Percentiles rank a stretch among this genome's conserved stretches.
Evolutionary conservation across 257 asterid genomes (phyloP).

Genomic region (Schizonepeta tenuifolia): DNA sequence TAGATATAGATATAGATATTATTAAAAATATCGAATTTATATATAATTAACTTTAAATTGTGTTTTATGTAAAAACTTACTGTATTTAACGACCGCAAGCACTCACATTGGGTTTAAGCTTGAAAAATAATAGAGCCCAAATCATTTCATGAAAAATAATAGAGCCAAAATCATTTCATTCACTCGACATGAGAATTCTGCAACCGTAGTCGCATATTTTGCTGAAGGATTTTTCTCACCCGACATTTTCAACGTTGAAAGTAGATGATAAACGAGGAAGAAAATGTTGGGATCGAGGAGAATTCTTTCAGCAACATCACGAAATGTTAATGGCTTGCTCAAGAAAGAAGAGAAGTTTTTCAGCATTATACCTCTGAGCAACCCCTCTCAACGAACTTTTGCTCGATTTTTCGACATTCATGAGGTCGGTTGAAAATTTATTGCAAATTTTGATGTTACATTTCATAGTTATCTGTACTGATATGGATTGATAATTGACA

Average conservation of each 20-base stretch:
- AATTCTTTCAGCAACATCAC: slow-evolving; percentile 40
- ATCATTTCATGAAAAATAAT: too few species aligned
- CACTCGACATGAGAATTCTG: background rate
- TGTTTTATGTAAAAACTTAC: too few species aligned
- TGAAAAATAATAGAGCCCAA: background rate
- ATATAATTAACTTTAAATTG: too few species aligned
- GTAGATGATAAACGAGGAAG: background rate
- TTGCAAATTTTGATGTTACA: background rate
- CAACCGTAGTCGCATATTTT: background rate
- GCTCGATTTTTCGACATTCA: slow-evolving; percentile 75
- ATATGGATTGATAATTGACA: background rate
- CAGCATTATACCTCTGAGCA: slow-evolving; percentile 39
- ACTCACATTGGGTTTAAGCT: background rate
- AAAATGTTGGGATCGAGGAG: slow-evolving; percentile 67
- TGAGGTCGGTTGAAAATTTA: slow-evolving; percentile 53
- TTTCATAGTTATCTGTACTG: background rate
- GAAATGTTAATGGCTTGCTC: slow-evolving; percentile 34
- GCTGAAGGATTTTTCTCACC: slow-evolving; percentile 16
- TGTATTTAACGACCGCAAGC: too few species aligned
- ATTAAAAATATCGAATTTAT: too few species aligned
- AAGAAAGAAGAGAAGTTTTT: slow-evolving; percentile 33
- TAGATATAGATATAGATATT: too few species aligned
- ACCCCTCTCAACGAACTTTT: slow-evolving; percentile 66
- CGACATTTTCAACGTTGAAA: background rate
- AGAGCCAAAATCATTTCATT: slow-evolving; percentile 11